Conservation (phyloP, 352 stramenopile species). For the Phytopythium montanum region DNA sequence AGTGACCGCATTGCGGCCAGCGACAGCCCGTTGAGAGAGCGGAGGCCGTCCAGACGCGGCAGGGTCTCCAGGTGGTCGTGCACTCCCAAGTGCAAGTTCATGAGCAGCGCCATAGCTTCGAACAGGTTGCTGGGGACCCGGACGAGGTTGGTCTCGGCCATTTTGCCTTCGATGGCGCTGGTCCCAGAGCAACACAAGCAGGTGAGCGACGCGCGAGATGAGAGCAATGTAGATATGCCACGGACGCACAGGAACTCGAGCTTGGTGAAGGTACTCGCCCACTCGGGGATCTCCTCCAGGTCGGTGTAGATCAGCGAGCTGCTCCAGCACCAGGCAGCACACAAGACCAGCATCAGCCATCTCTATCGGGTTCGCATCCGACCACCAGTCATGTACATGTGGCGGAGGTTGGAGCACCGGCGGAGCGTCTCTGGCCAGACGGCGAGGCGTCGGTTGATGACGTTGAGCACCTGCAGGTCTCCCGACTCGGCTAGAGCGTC, state of each 20-base stretch:
- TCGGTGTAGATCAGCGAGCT: slow-evolving; percentile 8
- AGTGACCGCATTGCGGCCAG: neutral
- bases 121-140: slow-evolving; percentile 13
- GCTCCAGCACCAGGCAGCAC: neutral
- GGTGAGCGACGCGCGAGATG: neutral
- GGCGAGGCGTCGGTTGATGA: slow-evolving; percentile 9
- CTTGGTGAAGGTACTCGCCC: slow-evolving; percentile 6
- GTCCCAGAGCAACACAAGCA: neutral
- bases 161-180: slow-evolving; percentile 11
- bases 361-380: neutral
- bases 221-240: neutral
- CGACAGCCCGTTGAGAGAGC: slow-evolving; percentile 9
- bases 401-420: neutral
- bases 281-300: slow-evolving; percentile 5
- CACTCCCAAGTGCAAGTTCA: slow-evolving; percentile 10
- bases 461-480: slow-evolving; percentile 7
- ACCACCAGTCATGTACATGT: slow-evolving; percentile 4
- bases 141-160: slow-evolving; percentile 2
- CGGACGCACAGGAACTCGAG: slow-evolving; percentile 13
- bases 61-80: slow-evolving; percentile 6
- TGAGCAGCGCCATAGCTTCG: slow-evolving; percentile 9
- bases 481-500: slow-evolving; percentile 9
- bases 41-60: slow-evolving; percentile 11
- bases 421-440: neutral
- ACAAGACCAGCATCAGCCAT: neutral